Evolutionary conservation across 768 basidiomycete genomes (phyloP), one percentile per base, ranked within the genome.

Genomic region (Pleurotus djamor): DNA sequence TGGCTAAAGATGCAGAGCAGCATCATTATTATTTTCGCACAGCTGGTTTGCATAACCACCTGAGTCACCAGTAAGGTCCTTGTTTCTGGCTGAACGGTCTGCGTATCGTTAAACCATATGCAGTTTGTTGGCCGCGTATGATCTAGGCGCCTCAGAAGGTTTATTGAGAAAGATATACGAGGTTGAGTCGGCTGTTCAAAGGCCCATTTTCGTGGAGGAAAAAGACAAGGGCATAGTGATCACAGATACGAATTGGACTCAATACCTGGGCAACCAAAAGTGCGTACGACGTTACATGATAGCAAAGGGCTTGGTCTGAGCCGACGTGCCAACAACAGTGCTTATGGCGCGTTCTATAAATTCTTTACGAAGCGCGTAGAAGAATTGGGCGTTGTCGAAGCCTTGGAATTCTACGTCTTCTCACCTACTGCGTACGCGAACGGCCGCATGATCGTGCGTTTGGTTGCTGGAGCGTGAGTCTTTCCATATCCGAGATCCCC

Each of bases 81-180:
- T n/a, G 62, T 16, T 21, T 14, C 38, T 45, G 28, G 17, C 52
- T 36, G 17, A 43, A 52, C 10, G 16, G 10, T 45, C 52, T 45
- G 14, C 43, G 58, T 37, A 14, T 17, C 38, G 52, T 10, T 17
- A 2, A 51, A 5, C 38, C 10, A 41, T 34, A 14, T 33, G n/a
- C 28, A 86, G 84, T 61, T 56, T 85, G 8, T 68, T 86, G 2
- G 82, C 83, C 0, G 80, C 82, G 2, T 85, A 85, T 59, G 83
- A 85, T 68, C 64, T 85, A 2, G 84, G 83, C 3, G 83, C 83
- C 4, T 60, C 81, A 13, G 61, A 79, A 0, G 68, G 70, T 6
- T 68, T 81, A 32, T 58, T 87, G 43, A 74, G 79, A 59, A 78
- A 79, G 57, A 82, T 84, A 28, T 83, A 82, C 58, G 77, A 80